These are phyloP conservation scores for Alternaria gansuensis DNA, from an alignment of 2,329 filamentous ascomycete genomes.

Conservation along the genomic window DNA sequence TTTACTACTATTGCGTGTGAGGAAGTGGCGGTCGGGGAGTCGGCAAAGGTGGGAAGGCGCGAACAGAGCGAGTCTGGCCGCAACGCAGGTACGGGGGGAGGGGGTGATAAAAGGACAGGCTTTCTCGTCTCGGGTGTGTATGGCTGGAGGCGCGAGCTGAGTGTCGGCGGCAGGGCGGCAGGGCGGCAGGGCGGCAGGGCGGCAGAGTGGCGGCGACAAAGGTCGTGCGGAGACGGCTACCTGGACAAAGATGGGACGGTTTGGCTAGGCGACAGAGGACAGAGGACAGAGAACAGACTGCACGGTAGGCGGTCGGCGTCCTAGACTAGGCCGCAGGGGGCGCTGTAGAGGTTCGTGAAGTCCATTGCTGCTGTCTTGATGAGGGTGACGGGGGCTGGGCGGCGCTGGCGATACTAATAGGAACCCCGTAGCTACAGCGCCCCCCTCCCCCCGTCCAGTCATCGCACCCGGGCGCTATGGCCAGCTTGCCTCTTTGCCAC, in stretches of 20 bases:
- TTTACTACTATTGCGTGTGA: slow-evolving; percentile 44
- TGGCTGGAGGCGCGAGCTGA: slow-evolving; percentile 31
- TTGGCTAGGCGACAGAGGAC: slow-evolving; percentile 29
- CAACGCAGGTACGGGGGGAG: slow-evolving; percentile 26
- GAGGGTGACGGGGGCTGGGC: slow-evolving; percentile 37
- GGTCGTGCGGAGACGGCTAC: slow-evolving; percentile 40
- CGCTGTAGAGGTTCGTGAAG: slow-evolving; percentile 44
- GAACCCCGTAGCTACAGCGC: slow-evolving; percentile 33
- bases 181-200: slow-evolving; percentile 6
- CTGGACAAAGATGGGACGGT: slow-evolving; percentile 38
- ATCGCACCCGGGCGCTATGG: slow-evolving; percentile 33
- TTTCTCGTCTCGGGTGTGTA: slow-evolving; percentile 28
- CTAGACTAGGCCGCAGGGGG: slow-evolving; percentile 47
- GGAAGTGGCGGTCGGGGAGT: slow-evolving; percentile 43
- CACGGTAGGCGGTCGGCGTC: slow-evolving; percentile 30
- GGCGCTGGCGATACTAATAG: slow-evolving; percentile 43
- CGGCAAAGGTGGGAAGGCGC: slow-evolving; percentile 31
- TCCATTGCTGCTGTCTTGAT: slow-evolving; percentile 48
- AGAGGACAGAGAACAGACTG: slow-evolving; percentile 33
- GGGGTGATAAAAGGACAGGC: slow-evolving; percentile 25
- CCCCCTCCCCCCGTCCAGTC: slow-evolving; percentile 38
- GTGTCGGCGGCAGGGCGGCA: slow-evolving; percentile 31
- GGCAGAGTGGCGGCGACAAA: slow-evolving; percentile 41
- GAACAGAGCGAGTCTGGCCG: slow-evolving; percentile 13
- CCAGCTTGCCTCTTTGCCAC: slow-evolving; percentile 37